Percentiles rank a stretch among this genome's conserved stretches.
These are phyloP conservation scores for Goffeauzyma gilvescens DNA, from an alignment of 768 basidiomycete species.

Conservation along the genomic window DNA sequence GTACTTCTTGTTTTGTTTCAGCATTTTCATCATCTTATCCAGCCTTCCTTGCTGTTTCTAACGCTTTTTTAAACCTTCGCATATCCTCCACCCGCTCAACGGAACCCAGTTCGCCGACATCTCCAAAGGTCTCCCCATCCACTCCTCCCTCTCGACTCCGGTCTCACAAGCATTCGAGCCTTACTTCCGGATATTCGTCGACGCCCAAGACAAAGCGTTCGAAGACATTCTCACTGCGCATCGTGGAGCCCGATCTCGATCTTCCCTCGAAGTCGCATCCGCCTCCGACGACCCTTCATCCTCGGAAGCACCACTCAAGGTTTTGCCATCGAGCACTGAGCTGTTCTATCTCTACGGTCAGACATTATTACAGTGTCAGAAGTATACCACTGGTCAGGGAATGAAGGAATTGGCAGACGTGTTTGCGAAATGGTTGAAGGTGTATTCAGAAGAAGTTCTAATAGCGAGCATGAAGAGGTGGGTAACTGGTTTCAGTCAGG, in stretches of 20 bases:
- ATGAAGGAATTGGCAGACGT: slow-evolving; percentile 61
- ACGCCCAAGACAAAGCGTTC: slow-evolving; percentile 87
- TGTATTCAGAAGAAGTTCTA: slow-evolving; percentile 83
- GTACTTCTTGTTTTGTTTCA: slow-evolving; percentile 7
- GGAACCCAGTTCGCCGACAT: too few species aligned
- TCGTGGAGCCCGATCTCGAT: slow-evolving; percentile 44
- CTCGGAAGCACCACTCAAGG: slow-evolving; percentile 40
- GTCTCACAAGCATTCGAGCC: slow-evolving; percentile 83
- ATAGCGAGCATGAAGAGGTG: slow-evolving; percentile 54
- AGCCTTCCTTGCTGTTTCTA: too few species aligned
- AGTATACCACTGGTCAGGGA: slow-evolving; percentile 64
- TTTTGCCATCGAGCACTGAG: slow-evolving; percentile 84
- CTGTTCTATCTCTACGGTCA: slow-evolving; percentile 95
- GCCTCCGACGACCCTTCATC: slow-evolving; percentile 35
- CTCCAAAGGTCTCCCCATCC: too few species aligned
- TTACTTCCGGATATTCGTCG: slow-evolving; percentile 80
- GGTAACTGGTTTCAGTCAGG: slow-evolving; percentile 3
- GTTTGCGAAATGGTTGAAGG: slow-evolving; percentile 81
- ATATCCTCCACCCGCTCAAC: too few species aligned
- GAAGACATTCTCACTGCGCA: slow-evolving; percentile 77
- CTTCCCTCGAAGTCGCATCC: slow-evolving; percentile 43
- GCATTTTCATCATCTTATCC: slow-evolving; percentile 6
- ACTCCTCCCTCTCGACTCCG: too few species aligned
- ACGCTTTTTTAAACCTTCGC: too few species aligned
- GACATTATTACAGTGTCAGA: slow-evolving; percentile 81